Percentiles rank a stretch among this genome's conserved stretches.
Conservation (phyloP, 2,329 filamentous ascomycete species). For the Pyricularia grisea region DNA sequence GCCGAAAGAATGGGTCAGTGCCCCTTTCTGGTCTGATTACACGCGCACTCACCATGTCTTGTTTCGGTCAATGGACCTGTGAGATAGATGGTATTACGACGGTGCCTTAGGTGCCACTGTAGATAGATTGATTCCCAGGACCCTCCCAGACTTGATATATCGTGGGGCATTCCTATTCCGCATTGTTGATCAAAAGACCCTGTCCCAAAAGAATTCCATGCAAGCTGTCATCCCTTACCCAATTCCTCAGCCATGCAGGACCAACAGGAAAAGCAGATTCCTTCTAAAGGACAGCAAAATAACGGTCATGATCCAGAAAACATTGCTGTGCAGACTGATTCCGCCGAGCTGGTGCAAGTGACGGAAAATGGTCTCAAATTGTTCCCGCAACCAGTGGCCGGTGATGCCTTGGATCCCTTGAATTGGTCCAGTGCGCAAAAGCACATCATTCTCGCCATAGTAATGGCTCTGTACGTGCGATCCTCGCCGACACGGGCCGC, state of each 20-base stretch:
- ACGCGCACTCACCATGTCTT: neutral
- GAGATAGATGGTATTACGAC: neutral
- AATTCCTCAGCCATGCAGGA: neutral
- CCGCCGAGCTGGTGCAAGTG: neutral
- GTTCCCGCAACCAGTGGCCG: neutral
- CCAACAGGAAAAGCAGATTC: neutral
- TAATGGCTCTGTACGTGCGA: neutral
- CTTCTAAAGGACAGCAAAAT: neutral
- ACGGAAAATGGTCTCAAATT: neutral
- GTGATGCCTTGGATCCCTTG: constrained; percentile 35
- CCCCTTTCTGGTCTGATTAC: neutral
- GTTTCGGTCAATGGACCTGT: neutral
- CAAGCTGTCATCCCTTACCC: neutral
- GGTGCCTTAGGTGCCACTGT: neutral
- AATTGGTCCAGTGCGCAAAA: constrained; percentile 41
- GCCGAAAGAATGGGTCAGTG: neutral
- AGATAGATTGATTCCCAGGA: neutral
- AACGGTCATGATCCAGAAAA: neutral
- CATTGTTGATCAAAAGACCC: neutral
- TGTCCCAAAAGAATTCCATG: neutral
- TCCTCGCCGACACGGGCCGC: neutral
- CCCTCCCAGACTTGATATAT: neutral
- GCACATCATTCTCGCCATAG: constrained; percentile 16
- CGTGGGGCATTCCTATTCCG: neutral
- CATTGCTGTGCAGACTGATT: neutral